These are phyloP conservation scores for Stephanodiscus triporus DNA, from an alignment of 108 stramenopile genomes.

Conservation along the genomic window DNA sequence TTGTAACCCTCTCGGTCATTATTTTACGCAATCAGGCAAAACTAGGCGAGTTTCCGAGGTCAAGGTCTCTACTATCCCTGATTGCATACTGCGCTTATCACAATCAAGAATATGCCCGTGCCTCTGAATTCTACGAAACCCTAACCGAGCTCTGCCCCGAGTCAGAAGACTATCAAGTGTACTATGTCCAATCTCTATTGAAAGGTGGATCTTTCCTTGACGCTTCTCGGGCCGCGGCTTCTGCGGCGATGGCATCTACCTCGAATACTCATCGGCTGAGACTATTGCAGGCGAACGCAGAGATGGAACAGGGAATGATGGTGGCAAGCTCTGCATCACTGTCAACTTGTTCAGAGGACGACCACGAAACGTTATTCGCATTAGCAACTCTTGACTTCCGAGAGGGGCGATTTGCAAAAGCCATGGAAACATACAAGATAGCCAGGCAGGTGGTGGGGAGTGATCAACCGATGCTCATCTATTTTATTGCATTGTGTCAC, in stretches of 20 bases:
- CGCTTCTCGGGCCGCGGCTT: constrained; percentile 51
- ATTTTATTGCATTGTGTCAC: constrained; percentile 86
- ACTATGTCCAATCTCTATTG: constrained; percentile 84
- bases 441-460: constrained; percentile 79
- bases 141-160: constrained; percentile 73
- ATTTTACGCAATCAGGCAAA: constrained; percentile 23
- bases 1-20: background rate
- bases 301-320: constrained; percentile 85
- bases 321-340: constrained; percentile 57
- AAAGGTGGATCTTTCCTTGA: constrained; percentile 67
- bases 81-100: constrained; percentile 89
- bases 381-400: constrained; percentile 77
- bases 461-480: constrained; percentile 75
- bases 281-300: constrained; percentile 69
- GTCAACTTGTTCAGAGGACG: constrained; percentile 69
- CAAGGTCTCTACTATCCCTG: constrained; percentile 75
- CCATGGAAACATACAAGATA: constrained; percentile 65
- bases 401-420: constrained; percentile 70
- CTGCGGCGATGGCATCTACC: constrained; percentile 4
- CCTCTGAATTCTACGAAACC: constrained; percentile 77
- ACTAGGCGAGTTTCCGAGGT: constrained; percentile 70
- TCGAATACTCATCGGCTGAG: constrained; percentile 66
- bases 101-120: constrained; percentile 55
- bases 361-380: constrained; percentile 76
- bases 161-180: constrained; percentile 80